Conservation (phyloP, 2,329 filamentous ascomycete genomes). For the Neurospora sp. region DNA sequence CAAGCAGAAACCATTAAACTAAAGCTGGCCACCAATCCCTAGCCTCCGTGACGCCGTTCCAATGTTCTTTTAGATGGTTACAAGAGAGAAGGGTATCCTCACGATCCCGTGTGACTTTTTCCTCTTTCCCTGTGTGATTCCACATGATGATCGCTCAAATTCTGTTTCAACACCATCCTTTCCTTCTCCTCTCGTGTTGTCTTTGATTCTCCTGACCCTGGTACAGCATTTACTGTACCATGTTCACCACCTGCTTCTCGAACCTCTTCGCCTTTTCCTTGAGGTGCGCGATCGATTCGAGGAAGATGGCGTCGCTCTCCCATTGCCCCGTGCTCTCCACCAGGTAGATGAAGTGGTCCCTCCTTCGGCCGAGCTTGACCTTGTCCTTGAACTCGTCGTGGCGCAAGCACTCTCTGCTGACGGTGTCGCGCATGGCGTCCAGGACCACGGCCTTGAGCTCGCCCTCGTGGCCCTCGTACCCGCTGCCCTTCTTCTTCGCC, state of each 20-base stretch:
- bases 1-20: not conserved
- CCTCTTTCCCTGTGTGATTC: not conserved
- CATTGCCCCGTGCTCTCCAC: slow-evolving; percentile 94
- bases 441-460: slow-evolving; percentile 79
- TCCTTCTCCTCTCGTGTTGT: not conserved
- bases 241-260: slow-evolving; percentile 59
- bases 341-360: slow-evolving; percentile 96
- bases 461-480: slow-evolving; percentile 64
- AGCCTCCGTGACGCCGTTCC: slow-evolving; percentile 13
- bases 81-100: not conserved
- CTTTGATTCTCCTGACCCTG: not conserved
- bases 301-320: slow-evolving; percentile 85
- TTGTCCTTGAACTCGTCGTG: slow-evolving; percentile 92
- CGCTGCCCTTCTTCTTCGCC: slow-evolving; percentile 46
- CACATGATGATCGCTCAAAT: not conserved
- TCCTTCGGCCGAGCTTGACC: slow-evolving; percentile 79
- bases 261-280: slow-evolving; percentile 74
- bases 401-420: slow-evolving; percentile 83
- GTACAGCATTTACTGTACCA: slow-evolving; percentile 36
- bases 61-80: slow-evolving; percentile 3
- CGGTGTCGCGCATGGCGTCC: slow-evolving; percentile 88
- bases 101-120: not conserved
- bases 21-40: not conserved
- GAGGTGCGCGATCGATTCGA: slow-evolving; percentile 76
- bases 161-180: slow-evolving; percentile 1